phyloP scores from a whole-genome alignment of 208 protist species.

The Acanthamoeba healyi region DNA sequence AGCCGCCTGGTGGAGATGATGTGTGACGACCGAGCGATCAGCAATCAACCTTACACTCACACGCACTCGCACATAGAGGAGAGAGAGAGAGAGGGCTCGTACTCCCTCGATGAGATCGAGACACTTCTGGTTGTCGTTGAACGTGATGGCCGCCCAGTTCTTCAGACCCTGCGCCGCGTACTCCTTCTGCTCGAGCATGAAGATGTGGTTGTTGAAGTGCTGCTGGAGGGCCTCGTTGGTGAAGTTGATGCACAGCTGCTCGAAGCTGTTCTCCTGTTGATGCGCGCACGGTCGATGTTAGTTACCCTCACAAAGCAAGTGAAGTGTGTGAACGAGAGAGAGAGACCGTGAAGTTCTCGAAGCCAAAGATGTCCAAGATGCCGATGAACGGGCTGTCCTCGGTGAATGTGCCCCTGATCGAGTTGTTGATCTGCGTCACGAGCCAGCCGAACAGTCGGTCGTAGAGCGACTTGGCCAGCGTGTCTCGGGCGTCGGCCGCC shows the following conservation, averaged over 20 bases:
- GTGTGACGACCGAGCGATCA: no score
- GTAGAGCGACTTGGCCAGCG: conserved; percentile 89
- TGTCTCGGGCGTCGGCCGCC: conserved; percentile 87
- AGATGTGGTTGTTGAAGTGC: conserved; percentile 91
- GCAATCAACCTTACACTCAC: no score
- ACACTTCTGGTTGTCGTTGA: conserved; percentile 80
- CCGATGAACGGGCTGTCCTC: conserved; percentile 81
- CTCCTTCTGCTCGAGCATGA: conserved; percentile 88
- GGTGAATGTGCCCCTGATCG: not conserved
- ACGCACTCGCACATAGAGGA: no score
- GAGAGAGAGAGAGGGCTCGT: not conserved
- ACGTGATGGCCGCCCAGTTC: conserved; percentile 85
- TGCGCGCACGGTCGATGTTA: no score
- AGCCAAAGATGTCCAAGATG: conserved; percentile 88
- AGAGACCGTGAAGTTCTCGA: conserved; percentile 87
- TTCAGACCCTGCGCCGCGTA: conserved; percentile 81
- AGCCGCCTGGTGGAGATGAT: not conserved
- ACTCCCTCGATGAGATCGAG: conserved; percentile 80
- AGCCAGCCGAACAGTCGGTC: conserved; percentile 85
- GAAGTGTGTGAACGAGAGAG: no score
- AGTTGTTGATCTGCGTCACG: conserved; percentile 9
- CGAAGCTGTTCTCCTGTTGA: conserved; percentile 90
- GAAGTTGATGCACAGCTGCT: conserved; percentile 92
- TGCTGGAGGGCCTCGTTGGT: conserved; percentile 91
- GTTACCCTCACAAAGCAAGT: no score